These are phyloP conservation scores for Hippophae rhamnoides DNA, from an alignment of 306 rosid species.

Conservation along the genomic window DNA sequence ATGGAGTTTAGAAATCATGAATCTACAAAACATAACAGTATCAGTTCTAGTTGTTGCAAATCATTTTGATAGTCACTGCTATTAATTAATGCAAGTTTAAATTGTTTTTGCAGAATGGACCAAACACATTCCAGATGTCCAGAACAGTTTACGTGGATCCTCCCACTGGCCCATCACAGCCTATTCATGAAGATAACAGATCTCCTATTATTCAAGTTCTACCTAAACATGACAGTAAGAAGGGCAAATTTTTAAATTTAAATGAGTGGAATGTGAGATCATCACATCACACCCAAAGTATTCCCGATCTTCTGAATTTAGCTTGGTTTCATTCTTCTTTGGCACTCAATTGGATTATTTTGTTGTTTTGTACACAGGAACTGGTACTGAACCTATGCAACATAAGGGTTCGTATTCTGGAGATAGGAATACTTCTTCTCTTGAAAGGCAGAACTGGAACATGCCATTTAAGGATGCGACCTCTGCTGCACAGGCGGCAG, in stretches of 20 bases:
- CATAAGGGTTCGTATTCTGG: constrained; percentile 35
- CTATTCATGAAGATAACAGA: constrained; percentile 37
- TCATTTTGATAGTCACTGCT: not conserved
- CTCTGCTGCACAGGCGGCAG: constrained; percentile 96
- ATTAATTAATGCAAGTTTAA: constrained; percentile 11
- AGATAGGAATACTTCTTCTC: constrained; percentile 30
- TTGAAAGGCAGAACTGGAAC: constrained; percentile 41
- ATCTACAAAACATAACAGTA: too few relatives aligned
- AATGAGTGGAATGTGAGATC: constrained; percentile 29
- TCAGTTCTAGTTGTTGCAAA: not conserved
- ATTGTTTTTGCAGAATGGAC: constrained; percentile 53
- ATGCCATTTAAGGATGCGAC: constrained; percentile 89
- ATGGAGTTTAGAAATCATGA: constrained; percentile 1
- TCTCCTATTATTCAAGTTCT: constrained; percentile 36
- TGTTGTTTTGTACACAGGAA: constrained; percentile 29
- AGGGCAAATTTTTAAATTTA: constrained; percentile 21
- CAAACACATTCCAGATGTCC: constrained; percentile 42
- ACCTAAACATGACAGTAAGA: constrained; percentile 27
- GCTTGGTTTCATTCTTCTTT: not conserved
- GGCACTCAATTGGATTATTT: constrained; percentile 5
- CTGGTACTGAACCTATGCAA: constrained; percentile 26
- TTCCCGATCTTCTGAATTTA: not conserved
- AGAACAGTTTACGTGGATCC: constrained; percentile 42
- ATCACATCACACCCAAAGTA: constrained; percentile 19
- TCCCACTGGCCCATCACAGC: constrained; percentile 33